Percentiles rank a stretch among this genome's conserved stretches.
phyloP scores from a whole-genome alignment of 2,329 filamentous ascomycete species.

The Calonectria pauciramosa region DNA sequence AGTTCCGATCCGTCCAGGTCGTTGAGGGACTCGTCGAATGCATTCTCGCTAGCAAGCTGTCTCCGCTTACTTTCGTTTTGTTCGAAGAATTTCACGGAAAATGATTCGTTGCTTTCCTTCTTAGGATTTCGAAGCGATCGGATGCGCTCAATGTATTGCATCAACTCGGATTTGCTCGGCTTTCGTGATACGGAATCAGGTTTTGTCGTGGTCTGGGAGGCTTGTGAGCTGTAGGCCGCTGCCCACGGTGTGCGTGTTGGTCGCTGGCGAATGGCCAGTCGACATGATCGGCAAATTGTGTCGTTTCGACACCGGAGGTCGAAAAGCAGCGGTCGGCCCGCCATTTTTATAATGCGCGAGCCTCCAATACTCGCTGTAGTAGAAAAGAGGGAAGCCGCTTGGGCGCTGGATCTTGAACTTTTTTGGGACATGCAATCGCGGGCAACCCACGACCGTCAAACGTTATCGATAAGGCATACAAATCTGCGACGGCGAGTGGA shows the following conservation, averaged over 20 bases:
- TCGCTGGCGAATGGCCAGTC: slow-evolving; percentile 47
- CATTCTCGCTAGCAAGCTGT: slow-evolving; percentile 55
- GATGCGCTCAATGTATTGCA: slow-evolving; percentile 46
- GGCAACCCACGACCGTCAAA: neutral
- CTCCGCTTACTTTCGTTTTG: slow-evolving; percentile 55
- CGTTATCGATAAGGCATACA: slow-evolving; percentile 51
- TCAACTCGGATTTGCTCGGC: slow-evolving; percentile 45
- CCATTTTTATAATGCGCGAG: slow-evolving; percentile 45
- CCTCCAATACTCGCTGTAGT: slow-evolving; percentile 20
- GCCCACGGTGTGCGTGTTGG: slow-evolving; percentile 43
- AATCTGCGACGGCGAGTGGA: slow-evolving; percentile 28
- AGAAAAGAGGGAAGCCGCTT: neutral
- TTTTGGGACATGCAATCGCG: slow-evolving; percentile 30
- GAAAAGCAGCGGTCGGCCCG: slow-evolving; percentile 52
- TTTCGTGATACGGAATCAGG: slow-evolving; percentile 38
- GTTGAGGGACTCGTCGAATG: slow-evolving; percentile 56
- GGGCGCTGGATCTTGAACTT: slow-evolving; percentile 38
- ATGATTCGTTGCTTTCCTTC: slow-evolving; percentile 35
- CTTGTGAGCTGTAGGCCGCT: slow-evolving; percentile 51
- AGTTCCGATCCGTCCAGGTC: slow-evolving; percentile 53
- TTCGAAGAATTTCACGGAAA: slow-evolving; percentile 63
- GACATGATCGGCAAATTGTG: slow-evolving; percentile 55
- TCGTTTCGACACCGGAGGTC: slow-evolving; percentile 53
- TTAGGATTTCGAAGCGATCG: slow-evolving; percentile 40
- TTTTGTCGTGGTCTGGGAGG: slow-evolving; percentile 39